phyloP scores from a whole-genome alignment of 805 yeast genomes.

The Yarrowia sp. region DNA sequence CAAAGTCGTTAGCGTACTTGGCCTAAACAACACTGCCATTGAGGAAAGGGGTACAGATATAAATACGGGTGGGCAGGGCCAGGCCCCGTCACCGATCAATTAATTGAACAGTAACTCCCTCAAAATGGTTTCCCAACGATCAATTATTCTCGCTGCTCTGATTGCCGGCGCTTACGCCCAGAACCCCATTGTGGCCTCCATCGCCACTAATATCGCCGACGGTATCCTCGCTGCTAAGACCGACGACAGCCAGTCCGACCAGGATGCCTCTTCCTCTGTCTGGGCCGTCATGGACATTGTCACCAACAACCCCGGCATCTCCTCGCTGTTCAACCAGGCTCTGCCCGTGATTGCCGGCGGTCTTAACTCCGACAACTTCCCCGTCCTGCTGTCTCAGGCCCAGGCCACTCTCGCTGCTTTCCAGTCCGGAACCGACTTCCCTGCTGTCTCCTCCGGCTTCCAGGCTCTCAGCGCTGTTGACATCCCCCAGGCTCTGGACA shows the following conservation, averaged over 20 bases:
- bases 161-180: background rate
- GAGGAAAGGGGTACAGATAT: background rate
- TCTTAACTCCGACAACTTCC: conserved; percentile 17
- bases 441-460: background rate
- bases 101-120: no score
- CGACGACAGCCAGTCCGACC: conserved; percentile 1
- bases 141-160: background rate
- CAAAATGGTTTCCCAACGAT: background rate
- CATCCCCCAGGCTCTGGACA: conserved; percentile 2
- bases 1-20: background rate
- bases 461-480: background rate
- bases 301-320: conserved; percentile 1
- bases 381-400: background rate
- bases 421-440: background rate
- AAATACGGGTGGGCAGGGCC: background rate
- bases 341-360: background rate
- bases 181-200: conserved; percentile 17
- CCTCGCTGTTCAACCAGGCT: background rate
- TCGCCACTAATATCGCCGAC: background rate
- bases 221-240: conserved; percentile 10
- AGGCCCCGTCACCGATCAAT: background rate
- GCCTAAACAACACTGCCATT: background rate
- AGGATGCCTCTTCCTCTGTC: background rate
- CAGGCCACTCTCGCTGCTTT: background rate
- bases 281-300: conserved; percentile 5